phyloP scores from a whole-genome alignment of 176 grass and related monocot species.

The Oryza nivara region DNA sequence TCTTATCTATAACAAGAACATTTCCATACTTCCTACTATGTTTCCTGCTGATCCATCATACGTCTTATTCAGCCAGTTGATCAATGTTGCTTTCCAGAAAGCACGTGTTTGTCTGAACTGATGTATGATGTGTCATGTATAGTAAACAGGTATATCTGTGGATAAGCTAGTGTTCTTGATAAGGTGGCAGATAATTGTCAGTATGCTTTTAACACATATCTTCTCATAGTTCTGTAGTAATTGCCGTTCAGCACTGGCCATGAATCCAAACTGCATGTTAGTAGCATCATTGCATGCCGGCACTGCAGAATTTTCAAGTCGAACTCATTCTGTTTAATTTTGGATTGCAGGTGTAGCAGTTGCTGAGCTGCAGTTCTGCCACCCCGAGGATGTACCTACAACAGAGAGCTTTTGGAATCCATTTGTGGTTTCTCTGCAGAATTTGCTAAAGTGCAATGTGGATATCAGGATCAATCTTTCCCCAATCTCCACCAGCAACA shows the following conservation, averaged over 20 bases:
- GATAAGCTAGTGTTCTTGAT: conserved; percentile 22
- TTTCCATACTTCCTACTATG: conserved; percentile 22
- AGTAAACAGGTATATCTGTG: conserved; percentile 12
- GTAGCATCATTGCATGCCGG: background rate
- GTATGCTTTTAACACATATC: background rate
- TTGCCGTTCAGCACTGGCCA: background rate
- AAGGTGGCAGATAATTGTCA: background rate
- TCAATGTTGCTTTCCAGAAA: conserved; percentile 37
- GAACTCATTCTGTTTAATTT: conserved; percentile 22
- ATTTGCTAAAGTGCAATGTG: conserved; percentile 72
- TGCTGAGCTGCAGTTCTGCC: conserved; percentile 69
- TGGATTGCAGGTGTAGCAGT: conserved; percentile 59
- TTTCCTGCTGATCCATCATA: conserved; percentile 24
- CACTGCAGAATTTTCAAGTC: background rate
- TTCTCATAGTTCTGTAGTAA: conserved; percentile 8
- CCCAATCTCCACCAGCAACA: conserved; percentile 27
- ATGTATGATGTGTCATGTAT: background rate
- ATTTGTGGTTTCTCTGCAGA: conserved; percentile 68
- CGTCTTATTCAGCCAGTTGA: conserved; percentile 27
- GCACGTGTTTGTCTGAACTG: conserved; percentile 38
- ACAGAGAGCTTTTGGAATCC: conserved; percentile 67
- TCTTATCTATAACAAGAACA: conserved; percentile 21
- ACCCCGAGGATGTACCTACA: conserved; percentile 53
- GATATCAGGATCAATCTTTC: conserved; percentile 70
- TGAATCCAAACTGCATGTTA: background rate